Evolutionary conservation across 192 early-diverging fungal genomes (phyloP), one percentile per base, ranked within the genome.

Genomic region (Linnemannia schmuckeri): DNA sequence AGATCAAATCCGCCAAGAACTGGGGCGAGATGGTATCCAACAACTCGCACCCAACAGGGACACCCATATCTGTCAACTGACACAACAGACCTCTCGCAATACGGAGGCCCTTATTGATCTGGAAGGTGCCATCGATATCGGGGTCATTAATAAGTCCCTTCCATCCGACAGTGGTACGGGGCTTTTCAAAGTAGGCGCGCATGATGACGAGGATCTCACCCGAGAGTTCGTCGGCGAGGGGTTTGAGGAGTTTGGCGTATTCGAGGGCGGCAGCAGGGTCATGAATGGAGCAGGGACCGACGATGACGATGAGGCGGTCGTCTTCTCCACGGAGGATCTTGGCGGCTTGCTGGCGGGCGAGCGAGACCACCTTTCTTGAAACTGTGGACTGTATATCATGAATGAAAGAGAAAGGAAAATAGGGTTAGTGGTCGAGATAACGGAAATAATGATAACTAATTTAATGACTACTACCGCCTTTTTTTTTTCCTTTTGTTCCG

Each of bases 161-260:
- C 96, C 94, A 96, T 22, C 95, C 98, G 70, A 98, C 97, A 13
- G 97, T 98, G 4, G 98, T 98, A 78, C 98, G 91, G 52, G 98
- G 98, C 91, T 99, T 99, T 85, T 99, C 98, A 94, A 99, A 98
- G 94, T 99, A 99, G 78, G 95, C 93, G 44, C 98, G 93, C 98
- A 99, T 99, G 72, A 99, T 91, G 78, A 99, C 95, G 52, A 95
- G 88, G 72, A 99, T 84, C 22, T 97, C 96, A 69, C 93, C 94
- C 74, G 93, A 89, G 77, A 94, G 89, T 72, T 90, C 89, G 55
- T 96, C 95, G n/a, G 82, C 83, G 24, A 88, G 77, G 49, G 80
- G 81, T 35, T 83, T 88, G 70, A 88, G 78, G 30, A 70, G 75
- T 4, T 81, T 80, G 90, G 94, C 95, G 92, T 99, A 98, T 78